phyloP scores from a whole-genome alignment of 768 basidiomycete genomes.

The Coprinellus aureogranulatus region DNA sequence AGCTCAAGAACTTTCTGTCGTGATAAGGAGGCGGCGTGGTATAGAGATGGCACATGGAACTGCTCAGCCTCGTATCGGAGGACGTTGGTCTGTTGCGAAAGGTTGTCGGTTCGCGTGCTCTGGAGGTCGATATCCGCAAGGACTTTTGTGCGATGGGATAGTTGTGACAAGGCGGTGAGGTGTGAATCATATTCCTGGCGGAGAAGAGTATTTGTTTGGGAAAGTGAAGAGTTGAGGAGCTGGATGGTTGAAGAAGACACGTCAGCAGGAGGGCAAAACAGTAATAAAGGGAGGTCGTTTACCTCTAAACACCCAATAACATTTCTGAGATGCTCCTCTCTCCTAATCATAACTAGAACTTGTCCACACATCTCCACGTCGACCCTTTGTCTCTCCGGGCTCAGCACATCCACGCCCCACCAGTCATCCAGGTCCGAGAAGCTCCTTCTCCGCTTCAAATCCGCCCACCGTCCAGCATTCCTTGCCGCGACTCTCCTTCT shows the following conservation, averaged over 20 bases:
- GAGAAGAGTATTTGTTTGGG: slow-evolving; percentile 52
- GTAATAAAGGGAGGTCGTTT: too few species aligned
- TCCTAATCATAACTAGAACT: slow-evolving; percentile 62
- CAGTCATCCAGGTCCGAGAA: slow-evolving; percentile 62
- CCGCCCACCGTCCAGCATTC: neutral
- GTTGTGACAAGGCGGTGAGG: slow-evolving; percentile 41
- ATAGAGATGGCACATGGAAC: slow-evolving; percentile 62
- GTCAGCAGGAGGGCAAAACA: neutral
- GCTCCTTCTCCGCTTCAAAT: slow-evolving; percentile 42
- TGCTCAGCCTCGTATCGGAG: slow-evolving; percentile 73
- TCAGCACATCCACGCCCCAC: slow-evolving; percentile 45
- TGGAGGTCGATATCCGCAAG: slow-evolving; percentile 52
- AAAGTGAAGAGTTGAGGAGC: slow-evolving; percentile 53
- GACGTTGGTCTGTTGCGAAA: slow-evolving; percentile 60
- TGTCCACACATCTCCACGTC: slow-evolving; percentile 81
- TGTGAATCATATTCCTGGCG: slow-evolving; percentile 60
- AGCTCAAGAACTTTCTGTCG: slow-evolving; percentile 63
- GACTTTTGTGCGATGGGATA: slow-evolving; percentile 46
- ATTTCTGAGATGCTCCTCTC: slow-evolving; percentile 66
- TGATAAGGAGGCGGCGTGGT: slow-evolving; percentile 60
- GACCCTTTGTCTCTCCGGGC: slow-evolving; percentile 65
- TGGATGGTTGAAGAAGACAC: slow-evolving; percentile 17
- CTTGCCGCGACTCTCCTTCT: slow-evolving; percentile 10
- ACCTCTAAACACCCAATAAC: slow-evolving; percentile 61
- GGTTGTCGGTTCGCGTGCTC: slow-evolving; percentile 48